Percentiles rank a stretch among this genome's conserved stretches.
Conservation (phyloP, 78 protist genomes). For the Blattamonas nauphoetae region DNA sequence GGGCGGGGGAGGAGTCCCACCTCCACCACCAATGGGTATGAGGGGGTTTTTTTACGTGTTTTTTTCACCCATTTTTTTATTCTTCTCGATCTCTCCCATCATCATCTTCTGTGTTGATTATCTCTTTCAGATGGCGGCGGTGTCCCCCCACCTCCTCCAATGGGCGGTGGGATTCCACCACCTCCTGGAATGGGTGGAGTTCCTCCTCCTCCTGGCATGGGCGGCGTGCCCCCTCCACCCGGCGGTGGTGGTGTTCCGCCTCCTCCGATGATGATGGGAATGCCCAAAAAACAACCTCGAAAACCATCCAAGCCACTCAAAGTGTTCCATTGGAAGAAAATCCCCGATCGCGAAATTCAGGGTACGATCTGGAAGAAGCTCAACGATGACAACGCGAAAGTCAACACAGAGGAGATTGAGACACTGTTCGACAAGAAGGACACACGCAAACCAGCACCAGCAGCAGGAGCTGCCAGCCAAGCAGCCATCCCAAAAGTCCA, state of each 20-base stretch:
- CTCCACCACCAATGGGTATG: too few relatives aligned
- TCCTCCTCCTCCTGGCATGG: not conserved
- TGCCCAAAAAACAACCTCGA: not conserved
- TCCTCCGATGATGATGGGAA: not conserved
- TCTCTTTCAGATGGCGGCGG: not conserved
- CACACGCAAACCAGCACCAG: too few relatives aligned
- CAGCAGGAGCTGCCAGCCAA: too few relatives aligned
- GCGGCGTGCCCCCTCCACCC: not conserved
- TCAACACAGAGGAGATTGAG: not conserved
- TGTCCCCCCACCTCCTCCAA: not conserved
- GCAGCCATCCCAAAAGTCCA: not conserved
- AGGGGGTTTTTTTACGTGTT: too few relatives aligned
- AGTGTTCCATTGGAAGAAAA: not conserved
- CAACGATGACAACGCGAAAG: not conserved
- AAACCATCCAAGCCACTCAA: not conserved
- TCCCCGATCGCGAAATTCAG: not conserved
- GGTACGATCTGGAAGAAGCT: not conserved
- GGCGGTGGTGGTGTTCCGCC: not conserved
- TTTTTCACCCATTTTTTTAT: not conserved
- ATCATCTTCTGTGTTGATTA: not conserved
- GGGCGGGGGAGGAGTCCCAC: too few relatives aligned
- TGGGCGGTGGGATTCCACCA: too few relatives aligned
- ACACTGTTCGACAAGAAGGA: not conserved
- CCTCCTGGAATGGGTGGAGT: not conserved
- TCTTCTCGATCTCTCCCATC: not conserved